phyloP scores from a whole-genome alignment of 75 land plant species.

The Larix kaempferi region DNA sequence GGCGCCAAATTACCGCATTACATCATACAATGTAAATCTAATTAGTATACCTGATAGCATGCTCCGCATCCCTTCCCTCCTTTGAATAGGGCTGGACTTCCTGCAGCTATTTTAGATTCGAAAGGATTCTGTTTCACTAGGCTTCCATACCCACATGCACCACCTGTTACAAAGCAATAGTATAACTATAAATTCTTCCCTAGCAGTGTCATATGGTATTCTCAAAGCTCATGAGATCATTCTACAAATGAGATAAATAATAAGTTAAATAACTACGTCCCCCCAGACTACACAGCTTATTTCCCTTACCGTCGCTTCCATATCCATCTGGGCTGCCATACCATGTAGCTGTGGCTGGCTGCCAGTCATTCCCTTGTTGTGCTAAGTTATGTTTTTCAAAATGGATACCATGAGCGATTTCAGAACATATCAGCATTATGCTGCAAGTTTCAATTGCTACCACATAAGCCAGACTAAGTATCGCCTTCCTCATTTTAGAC shows the following conservation, averaged over 20 bases:
- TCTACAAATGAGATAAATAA: background rate
- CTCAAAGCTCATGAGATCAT: too few species aligned
- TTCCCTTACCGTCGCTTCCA: slow-evolving; percentile 49
- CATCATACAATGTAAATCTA: background rate
- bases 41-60: slow-evolving; percentile 83
- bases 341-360: slow-evolving; percentile 65
- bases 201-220: too few species aligned
- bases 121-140: slow-evolving; percentile 48
- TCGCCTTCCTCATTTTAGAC: too few species aligned
- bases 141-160: slow-evolving; percentile 75
- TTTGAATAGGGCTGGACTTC: slow-evolving; percentile 53
- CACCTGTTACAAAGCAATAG: slow-evolving; percentile 30
- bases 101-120: slow-evolving; percentile 48
- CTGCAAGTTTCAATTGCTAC: too few species aligned
- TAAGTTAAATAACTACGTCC: slow-evolving; percentile 14
- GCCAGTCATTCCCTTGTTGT: slow-evolving; percentile 17
- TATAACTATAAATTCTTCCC: too few species aligned
- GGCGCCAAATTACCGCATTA: too few species aligned
- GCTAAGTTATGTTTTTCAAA: background rate
- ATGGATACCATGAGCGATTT: too few species aligned
- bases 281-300: background rate
- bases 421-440: too few species aligned
- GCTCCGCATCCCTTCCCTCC: slow-evolving; percentile 78
- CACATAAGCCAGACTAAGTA: too few species aligned
- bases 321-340: slow-evolving; percentile 64